These are phyloP conservation scores for Clarireedia monteithiana DNA, from an alignment of 2,329 filamentous ascomycete species.

Conservation along the genomic window DNA sequence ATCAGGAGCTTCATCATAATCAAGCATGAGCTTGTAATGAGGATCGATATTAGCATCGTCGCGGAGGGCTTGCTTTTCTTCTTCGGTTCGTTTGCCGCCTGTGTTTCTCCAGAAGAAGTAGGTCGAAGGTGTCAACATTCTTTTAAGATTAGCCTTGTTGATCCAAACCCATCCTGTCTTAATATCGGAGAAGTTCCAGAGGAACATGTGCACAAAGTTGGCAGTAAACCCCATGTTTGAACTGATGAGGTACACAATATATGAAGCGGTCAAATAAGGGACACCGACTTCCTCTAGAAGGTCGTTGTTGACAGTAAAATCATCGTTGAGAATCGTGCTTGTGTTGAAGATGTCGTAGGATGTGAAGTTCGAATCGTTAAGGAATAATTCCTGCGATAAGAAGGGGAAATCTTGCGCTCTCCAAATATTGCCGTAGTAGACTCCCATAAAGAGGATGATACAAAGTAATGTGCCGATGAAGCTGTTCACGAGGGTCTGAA, in stretches of 20 bases:
- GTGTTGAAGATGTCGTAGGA: slow-evolving; percentile 36
- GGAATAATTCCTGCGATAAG: slow-evolving; percentile 36
- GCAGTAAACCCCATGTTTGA: slow-evolving; percentile 41
- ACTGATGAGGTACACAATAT: slow-evolving; percentile 35
- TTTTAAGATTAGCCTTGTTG: slow-evolving; percentile 19
- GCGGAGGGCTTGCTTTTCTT: slow-evolving; percentile 12
- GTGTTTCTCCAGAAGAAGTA: slow-evolving; percentile 21
- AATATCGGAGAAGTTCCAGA: slow-evolving; percentile 34
- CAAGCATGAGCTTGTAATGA: slow-evolving; percentile 36
- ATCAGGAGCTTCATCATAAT: slow-evolving; percentile 45
- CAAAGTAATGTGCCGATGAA: slow-evolving; percentile 30
- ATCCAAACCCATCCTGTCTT: slow-evolving; percentile 27
- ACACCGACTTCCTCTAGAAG: slow-evolving; percentile 32
- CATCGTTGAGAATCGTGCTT: slow-evolving; percentile 33
- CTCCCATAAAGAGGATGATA: slow-evolving; percentile 28
- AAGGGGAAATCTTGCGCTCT: slow-evolving; percentile 35
- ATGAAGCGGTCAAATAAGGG: slow-evolving; percentile 36
- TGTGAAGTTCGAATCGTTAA: slow-evolving; percentile 30
- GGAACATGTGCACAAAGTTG: slow-evolving; percentile 36
- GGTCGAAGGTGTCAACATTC: slow-evolving; percentile 15
- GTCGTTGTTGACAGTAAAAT: slow-evolving; percentile 32
- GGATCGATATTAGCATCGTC: slow-evolving; percentile 29
- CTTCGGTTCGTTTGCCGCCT: slow-evolving; percentile 8
- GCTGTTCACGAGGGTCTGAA: slow-evolving; percentile 29
- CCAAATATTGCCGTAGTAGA: slow-evolving; percentile 39